A percentile compares a stretch with the other conserved stretches of the same genome.
Conservation (phyloP, 2,329 filamentous ascomycete genomes). For the Cordyceps fumosorosea region DNA sequence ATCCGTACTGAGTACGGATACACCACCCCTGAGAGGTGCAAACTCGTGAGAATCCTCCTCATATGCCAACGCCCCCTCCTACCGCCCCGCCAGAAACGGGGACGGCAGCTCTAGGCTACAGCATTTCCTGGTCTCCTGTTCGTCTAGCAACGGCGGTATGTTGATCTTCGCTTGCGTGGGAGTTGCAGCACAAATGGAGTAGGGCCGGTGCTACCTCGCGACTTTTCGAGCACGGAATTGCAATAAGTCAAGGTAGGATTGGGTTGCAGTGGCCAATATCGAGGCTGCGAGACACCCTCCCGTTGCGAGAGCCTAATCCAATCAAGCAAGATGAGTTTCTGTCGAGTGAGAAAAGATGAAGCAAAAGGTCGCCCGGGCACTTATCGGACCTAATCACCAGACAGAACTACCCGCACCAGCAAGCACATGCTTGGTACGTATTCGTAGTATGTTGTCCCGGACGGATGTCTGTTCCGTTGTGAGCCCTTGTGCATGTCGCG, state of each 20-base stretch:
- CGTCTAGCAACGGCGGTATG: not conserved
- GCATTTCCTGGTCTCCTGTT: constrained; percentile 5
- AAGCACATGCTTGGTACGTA: too few relatives aligned
- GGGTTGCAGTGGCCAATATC: not conserved
- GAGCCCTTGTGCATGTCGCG: not conserved
- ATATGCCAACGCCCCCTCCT: not conserved
- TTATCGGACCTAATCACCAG: too few relatives aligned
- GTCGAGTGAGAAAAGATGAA: too few relatives aligned
- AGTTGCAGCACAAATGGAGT: constrained; percentile 4
- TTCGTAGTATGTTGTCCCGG: too few relatives aligned
- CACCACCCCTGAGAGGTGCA: not conserved
- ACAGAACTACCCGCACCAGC: too few relatives aligned
- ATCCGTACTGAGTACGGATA: not conserved
- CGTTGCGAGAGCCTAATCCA: not conserved
- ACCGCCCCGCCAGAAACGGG: not conserved
- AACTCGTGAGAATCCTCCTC: not conserved
- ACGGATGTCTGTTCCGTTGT: too few relatives aligned
- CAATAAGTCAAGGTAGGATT: not conserved
- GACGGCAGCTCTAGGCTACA: not conserved
- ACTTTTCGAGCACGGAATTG: too few relatives aligned
- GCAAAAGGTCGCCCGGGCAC: too few relatives aligned
- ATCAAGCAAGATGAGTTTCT: not conserved
- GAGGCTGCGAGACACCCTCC: not conserved
- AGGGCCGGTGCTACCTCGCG: not conserved
- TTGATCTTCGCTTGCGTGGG: not conserved